phyloP scores from a whole-genome alignment of 805 yeast genomes.

The Candida anglica region DNA sequence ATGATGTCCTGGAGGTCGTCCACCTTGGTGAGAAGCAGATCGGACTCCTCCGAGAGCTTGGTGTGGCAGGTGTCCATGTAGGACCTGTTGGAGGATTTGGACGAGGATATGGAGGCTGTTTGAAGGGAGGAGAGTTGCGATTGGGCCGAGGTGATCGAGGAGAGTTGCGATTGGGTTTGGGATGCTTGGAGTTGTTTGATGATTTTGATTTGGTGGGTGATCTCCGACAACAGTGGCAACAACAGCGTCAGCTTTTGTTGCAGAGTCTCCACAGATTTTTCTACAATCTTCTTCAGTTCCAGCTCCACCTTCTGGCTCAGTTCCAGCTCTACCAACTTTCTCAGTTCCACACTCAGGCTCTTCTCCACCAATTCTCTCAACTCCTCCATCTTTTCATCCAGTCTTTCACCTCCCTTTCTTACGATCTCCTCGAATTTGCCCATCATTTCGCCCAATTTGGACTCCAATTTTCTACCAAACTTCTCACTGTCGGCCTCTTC shows the following conservation, averaged over 20 bases:
- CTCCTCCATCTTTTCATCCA: no score
- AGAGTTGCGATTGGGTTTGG: conserved; percentile 11
- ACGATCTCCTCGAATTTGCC: neutral
- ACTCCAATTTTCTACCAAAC: neutral
- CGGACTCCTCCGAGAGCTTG: conserved; percentile 74
- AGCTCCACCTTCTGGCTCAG: no score
- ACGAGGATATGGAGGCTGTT: neutral
- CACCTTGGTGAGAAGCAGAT: conserved; percentile 65
- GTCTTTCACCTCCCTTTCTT: no score
- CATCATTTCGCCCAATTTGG: neutral
- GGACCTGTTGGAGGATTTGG: conserved; percentile 43
- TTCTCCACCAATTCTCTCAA: no score
- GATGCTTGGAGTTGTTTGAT: conserved; percentile 49
- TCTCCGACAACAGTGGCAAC: neutral
- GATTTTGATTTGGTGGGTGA: conserved; percentile 41
- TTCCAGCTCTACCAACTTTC: conserved; percentile 1
- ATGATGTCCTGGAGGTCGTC: conserved; percentile 91
- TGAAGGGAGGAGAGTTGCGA: neutral
- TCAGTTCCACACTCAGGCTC: neutral
- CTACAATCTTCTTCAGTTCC: no score
- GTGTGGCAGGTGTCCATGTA: conserved; percentile 77
- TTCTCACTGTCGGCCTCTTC: conserved; percentile 35
- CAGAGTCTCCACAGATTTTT: no score
- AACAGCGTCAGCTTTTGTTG: no score
- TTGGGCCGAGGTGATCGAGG: neutral